These are phyloP conservation scores for Lactarius hatsudake DNA, from an alignment of 768 basidiomycete species.

Conservation along the genomic window DNA sequence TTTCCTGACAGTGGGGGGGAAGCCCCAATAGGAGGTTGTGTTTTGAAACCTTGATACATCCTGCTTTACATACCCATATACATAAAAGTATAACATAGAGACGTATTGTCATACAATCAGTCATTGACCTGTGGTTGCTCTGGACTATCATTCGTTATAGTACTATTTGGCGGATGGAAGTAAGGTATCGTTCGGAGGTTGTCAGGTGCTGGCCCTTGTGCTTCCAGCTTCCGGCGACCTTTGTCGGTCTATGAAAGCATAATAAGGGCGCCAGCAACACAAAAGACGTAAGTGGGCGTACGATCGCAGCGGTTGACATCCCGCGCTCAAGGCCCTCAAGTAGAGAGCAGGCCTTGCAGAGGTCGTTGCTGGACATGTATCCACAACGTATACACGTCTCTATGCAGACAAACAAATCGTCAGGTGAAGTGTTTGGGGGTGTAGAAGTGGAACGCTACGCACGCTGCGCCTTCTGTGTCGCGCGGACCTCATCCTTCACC, in stretches of 20 bases:
- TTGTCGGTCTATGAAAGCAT: conserved; percentile 55
- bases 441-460: conserved; percentile 33
- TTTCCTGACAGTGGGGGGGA: conserved; percentile 36
- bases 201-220: conserved; percentile 57
- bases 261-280: conserved; percentile 17
- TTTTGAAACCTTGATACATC: not conserved
- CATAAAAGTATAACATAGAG: not conserved
- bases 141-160: conserved; percentile 31
- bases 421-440: too few species aligned
- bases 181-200: conserved; percentile 75
- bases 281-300: conserved; percentile 36
- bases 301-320: conserved; percentile 45
- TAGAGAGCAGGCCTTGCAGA: conserved; percentile 93
- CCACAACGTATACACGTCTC: conserved; percentile 91
- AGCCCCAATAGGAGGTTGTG: not conserved
- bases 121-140: not conserved
- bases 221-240: conserved; percentile 59
- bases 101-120: not conserved
- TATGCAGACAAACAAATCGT: conserved; percentile 34
- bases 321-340: conserved; percentile 90
- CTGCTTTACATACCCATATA: not conserved
- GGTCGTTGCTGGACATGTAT: conserved; percentile 93
- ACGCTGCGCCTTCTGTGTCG: conserved; percentile 83
- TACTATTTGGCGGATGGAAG: conserved; percentile 43
- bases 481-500: conserved; percentile 79